phyloP scores from a whole-genome alignment of 768 basidiomycete genomes.

The Agaricus sinodeliciosus region DNA sequence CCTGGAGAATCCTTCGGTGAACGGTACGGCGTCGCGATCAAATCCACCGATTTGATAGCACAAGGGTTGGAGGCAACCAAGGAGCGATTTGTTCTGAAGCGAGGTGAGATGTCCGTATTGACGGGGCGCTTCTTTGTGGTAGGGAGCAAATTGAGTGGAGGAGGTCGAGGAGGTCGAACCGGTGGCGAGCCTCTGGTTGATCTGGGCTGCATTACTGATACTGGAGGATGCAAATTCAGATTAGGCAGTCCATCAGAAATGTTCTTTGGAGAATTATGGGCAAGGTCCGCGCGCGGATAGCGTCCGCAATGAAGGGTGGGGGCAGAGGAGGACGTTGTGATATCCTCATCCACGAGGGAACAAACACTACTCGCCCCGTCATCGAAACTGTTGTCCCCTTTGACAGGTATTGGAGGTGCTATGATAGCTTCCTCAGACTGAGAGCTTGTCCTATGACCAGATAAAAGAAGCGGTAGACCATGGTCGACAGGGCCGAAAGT shows the following conservation, averaged over 20 bases:
- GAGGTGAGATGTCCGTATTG: constrained; percentile 2
- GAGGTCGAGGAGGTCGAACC: constrained; percentile 13
- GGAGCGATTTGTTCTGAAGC: not conserved
- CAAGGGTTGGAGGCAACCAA: not conserved
- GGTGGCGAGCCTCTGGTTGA: constrained; percentile 15
- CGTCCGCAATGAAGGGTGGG: not conserved
- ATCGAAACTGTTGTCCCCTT: not conserved
- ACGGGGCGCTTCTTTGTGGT: constrained; percentile 2
- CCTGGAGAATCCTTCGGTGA: not conserved
- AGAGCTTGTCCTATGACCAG: not conserved
- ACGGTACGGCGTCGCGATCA: not conserved
- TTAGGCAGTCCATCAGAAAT: constrained; percentile 18
- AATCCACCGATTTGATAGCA: not conserved
- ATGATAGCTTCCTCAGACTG: not conserved
- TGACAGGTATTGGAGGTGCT: not conserved
- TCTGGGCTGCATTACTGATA: constrained; percentile 11
- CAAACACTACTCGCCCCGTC: not conserved
- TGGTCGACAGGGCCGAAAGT: not conserved
- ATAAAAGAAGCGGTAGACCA: not conserved
- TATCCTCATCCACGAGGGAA: constrained; percentile 3
- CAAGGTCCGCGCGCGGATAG: not conserved
- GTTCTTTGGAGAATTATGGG: constrained; percentile 19
- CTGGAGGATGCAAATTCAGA: constrained; percentile 8
- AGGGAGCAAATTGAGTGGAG: constrained; percentile 8
- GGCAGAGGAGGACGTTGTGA: not conserved